phyloP scores from a whole-genome alignment of 768 basidiomycete species.

The Amanita polypyramis region DNA sequence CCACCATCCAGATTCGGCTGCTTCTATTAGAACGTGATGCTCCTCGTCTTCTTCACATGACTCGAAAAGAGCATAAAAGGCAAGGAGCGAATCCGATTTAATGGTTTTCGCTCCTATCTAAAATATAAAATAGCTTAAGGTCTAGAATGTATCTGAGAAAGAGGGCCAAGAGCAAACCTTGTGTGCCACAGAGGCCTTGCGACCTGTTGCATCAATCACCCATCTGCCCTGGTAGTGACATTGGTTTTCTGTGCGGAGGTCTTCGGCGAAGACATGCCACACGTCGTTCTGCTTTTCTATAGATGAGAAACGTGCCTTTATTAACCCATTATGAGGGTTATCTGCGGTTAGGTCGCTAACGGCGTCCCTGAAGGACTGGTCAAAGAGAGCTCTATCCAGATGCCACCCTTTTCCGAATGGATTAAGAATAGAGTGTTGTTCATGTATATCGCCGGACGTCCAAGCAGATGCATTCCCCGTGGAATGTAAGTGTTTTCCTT shows the following conservation, averaged over 20 bases:
- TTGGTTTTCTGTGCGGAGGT: background rate
- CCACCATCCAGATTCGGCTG: conserved; percentile 23
- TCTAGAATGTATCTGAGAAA: conserved; percentile 11
- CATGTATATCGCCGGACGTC: conserved; percentile 16
- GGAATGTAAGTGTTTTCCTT: conserved; percentile 14
- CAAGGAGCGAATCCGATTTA: conserved; percentile 18
- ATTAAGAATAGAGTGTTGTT: conserved; percentile 22
- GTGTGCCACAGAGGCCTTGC: conserved; percentile 21
- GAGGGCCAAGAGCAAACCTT: conserved; percentile 9
- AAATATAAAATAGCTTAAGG: background rate
- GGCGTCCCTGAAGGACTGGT: conserved; percentile 18
- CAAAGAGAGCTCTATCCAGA: conserved; percentile 23
- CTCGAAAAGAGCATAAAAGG: conserved; percentile 20
- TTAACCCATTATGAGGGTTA: conserved; percentile 1
- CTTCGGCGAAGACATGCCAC: background rate
- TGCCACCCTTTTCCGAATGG: conserved; percentile 23
- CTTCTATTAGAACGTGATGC: conserved; percentile 25
- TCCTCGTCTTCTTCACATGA: conserved; percentile 15
- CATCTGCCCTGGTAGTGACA: conserved; percentile 14
- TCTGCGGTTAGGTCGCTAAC: conserved; percentile 10
- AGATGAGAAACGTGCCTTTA: conserved; percentile 8
- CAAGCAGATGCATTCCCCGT: conserved; percentile 25
- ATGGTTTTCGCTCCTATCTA: conserved; percentile 19
- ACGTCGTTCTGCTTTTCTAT: conserved; percentile 6
- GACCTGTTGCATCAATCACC: conserved; percentile 26